Evolutionary conservation across 805 yeast genomes (phyloP).

Genomic region (Candida stauntonica): DNA sequence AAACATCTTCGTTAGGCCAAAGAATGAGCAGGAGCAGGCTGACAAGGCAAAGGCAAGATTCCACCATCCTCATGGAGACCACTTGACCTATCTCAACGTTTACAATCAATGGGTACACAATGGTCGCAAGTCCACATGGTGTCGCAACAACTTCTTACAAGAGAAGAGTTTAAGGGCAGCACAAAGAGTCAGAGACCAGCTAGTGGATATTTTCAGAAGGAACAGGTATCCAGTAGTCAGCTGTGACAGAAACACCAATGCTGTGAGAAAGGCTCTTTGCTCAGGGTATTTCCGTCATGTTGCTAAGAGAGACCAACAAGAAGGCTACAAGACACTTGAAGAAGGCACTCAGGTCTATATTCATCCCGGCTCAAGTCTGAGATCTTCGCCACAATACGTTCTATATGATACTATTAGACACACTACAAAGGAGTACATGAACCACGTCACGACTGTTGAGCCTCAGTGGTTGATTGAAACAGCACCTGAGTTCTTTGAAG

Average conservation of each 20-base stretch:
- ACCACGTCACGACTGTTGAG: slow-evolving; percentile 77
- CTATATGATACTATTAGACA: slow-evolving; percentile 76
- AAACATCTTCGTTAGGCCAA: slow-evolving; percentile 75
- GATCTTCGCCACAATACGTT: slow-evolving; percentile 68
- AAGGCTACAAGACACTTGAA: slow-evolving; percentile 66
- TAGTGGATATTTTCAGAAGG: slow-evolving; percentile 50
- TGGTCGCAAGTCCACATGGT: slow-evolving; percentile 62
- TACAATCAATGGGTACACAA: slow-evolving; percentile 71
- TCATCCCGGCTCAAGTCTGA: slow-evolving; percentile 83
- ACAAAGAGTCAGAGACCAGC: slow-evolving; percentile 72
- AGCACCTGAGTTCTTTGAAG: slow-evolving; percentile 72
- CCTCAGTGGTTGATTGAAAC: slow-evolving; percentile 70
- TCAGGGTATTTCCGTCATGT: slow-evolving; percentile 67
- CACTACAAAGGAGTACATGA: slow-evolving; percentile 89
- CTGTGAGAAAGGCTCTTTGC: slow-evolving; percentile 56
- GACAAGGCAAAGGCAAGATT: slow-evolving; percentile 73
- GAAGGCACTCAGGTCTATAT: slow-evolving; percentile 72
- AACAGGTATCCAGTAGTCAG: slow-evolving; percentile 41
- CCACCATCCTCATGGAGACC: slow-evolving; percentile 75
- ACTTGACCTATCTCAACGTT: slow-evolving; percentile 75
- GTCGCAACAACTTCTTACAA: slow-evolving; percentile 76
- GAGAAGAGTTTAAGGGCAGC: slow-evolving; percentile 74
- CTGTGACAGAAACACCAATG: slow-evolving; percentile 53
- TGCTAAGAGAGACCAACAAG: slow-evolving; percentile 64
- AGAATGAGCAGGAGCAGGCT: slow-evolving; percentile 67